Conservation (phyloP, 805 yeast genomes). For the Metschnikowia rubicola region DNA sequence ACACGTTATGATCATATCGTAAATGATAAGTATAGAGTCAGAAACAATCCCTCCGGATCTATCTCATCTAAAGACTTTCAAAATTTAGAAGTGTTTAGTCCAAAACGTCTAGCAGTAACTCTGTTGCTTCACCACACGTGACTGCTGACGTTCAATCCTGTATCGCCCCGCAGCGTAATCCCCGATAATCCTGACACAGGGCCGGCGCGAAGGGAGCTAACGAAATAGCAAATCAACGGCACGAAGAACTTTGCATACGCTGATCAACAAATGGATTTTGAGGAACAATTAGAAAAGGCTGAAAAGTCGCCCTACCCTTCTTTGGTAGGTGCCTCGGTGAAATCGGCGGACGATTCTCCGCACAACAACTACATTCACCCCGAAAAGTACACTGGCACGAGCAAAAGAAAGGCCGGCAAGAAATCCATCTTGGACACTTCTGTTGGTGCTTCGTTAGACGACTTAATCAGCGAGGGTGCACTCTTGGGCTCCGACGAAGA, state of each 20-base stretch:
- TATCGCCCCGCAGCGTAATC: not conserved
- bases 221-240: no score
- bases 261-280: conserved; percentile 15
- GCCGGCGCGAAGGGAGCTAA: no score
- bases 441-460: conserved; percentile 55
- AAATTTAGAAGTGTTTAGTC: no score
- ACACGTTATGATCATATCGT: no score
- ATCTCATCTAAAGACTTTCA: no score
- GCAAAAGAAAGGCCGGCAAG: conserved; percentile 17
- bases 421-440: conserved; percentile 17
- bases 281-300: conserved; percentile 47
- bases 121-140: conserved; percentile 2
- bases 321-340: conserved; percentile 50
- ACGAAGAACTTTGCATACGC: not conserved
- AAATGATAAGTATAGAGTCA: no score
- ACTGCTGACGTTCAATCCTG: conserved; percentile 6
- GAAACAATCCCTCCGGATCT: not conserved
- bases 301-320: conserved; percentile 48
- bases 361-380: conserved; percentile 45
- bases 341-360: conserved; percentile 46
- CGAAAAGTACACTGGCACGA: conserved; percentile 34
- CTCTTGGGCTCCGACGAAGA: conserved; percentile 49
- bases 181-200: conserved; percentile 5
- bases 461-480: conserved; percentile 46
- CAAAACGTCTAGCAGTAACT: no score